Evolutionary conservation across 176 grass and related monocot species (phyloP).

Genomic region (Elaeis guineensis): DNA sequence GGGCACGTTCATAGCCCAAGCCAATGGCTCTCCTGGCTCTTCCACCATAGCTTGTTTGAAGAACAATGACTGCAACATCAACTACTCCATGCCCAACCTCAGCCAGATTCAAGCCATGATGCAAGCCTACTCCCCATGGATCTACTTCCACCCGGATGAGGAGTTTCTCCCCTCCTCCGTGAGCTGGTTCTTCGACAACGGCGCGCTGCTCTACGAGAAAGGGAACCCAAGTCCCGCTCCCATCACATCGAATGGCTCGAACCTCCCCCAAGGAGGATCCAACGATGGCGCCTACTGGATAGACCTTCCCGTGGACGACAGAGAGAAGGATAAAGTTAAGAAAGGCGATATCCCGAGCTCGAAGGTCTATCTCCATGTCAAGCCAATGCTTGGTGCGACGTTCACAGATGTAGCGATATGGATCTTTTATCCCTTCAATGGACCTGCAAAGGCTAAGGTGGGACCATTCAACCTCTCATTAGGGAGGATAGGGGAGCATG

Average conservation of each 20-base stretch:
- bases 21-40: not conserved
- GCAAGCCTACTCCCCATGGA: slow-evolving; percentile 50
- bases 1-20: slow-evolving; percentile 46
- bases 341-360: slow-evolving; percentile 54
- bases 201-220: slow-evolving; percentile 65
- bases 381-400: slow-evolving; percentile 78
- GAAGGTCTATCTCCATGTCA: slow-evolving; percentile 61
- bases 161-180: slow-evolving; percentile 56
- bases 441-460: slow-evolving; percentile 61
- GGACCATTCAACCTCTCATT: slow-evolving; percentile 33
- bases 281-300: slow-evolving; percentile 83
- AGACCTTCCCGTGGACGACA: slow-evolving; percentile 44
- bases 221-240: slow-evolving; percentile 31
- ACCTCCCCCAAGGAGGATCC: slow-evolving; percentile 64
- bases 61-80: slow-evolving; percentile 36
- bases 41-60: slow-evolving; percentile 50
- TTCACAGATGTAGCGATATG: slow-evolving; percentile 65
- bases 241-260: slow-evolving; percentile 51
- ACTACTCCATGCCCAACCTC: slow-evolving; percentile 46
- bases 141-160: slow-evolving; percentile 69
- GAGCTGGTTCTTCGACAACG: slow-evolving; percentile 79
- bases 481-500: slow-evolving; percentile 70
- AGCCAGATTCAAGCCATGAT: slow-evolving; percentile 48
- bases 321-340: slow-evolving; percentile 35
- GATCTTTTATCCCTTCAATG: slow-evolving; percentile 90